Base-by-base conservation (phyloP, 805 yeast genomes). In the Millerozyma acaciae region DNA sequence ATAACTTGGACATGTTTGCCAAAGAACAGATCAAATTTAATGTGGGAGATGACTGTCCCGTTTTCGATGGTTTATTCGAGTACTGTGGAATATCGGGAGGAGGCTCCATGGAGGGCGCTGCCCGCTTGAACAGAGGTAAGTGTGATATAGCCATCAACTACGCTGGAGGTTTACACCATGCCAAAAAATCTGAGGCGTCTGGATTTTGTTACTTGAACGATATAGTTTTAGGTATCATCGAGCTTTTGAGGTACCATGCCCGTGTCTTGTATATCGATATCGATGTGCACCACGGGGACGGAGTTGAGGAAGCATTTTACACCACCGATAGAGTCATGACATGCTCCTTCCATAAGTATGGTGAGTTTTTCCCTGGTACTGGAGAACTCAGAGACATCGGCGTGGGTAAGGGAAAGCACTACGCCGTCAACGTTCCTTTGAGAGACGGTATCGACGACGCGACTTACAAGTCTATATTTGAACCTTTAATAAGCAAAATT, bases 121-220 rank as follows among this genome's bases (percentile, higher is more conserved):
- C 93, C 10, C 77, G 94, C 42, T 70, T 89, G 35, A 83, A 84
- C 40, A 71, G 88, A 36, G 95, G 93, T 8, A 83, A 81, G 65
- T 85, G 94, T 57, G 97, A 89, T 57, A 84, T 90, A 35, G 97
- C 97, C 28, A 84, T 90, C 42, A 90, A 90, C 62, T 90, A 94
- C 80, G 87, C 96, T 16, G 98, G 98, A 28, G 98, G 98, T 2
- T 72, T 90, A 32, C 98, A 90, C 59, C 98, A 90, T 63, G 97
- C 97, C n/a, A 90, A 90, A 53, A 90, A 90, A 61, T 73, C 80
- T 24, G 97, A 89, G 59, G 96, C 98, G 9, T 78, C 89, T 29
- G 98, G 98, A 12, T 90, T 90, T 58, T 90, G 98, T 63, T 90
- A 90, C 51, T 79, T 88, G 36, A 90, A 90, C 62, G 97, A 90